Evolutionary conservation across 169 alveolate genomes (phyloP).

Genomic region (Plasmodium inui): DNA sequence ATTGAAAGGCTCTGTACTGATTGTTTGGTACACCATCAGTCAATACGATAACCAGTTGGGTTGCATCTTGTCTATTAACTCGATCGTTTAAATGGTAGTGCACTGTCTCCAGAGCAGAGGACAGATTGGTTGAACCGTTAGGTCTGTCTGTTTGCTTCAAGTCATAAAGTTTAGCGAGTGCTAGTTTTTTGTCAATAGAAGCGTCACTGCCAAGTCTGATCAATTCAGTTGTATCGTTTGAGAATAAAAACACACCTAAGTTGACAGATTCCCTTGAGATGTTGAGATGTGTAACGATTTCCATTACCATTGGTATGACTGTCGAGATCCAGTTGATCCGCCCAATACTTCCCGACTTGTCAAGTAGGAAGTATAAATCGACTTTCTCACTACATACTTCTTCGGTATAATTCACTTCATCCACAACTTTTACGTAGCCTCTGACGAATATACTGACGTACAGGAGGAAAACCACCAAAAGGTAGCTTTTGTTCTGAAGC

Average conservation of each 20-base stretch:
- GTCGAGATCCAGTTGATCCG: conserved; percentile 7
- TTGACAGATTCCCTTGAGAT: conserved; percentile 16
- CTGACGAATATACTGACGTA: conserved; percentile 2
- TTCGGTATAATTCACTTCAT: conserved; percentile 41
- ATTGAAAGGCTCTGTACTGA: neutral
- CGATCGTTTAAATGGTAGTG: neutral
- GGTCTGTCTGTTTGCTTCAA: neutral
- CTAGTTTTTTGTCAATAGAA: conserved; percentile 10
- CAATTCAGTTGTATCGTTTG: neutral
- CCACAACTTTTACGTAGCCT: neutral
- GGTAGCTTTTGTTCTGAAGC: conserved; percentile 14
- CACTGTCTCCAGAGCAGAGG: conserved; percentile 6
- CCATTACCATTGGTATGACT: conserved; percentile 11
- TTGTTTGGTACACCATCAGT: conserved; percentile 64
- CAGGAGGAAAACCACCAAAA: conserved; percentile 37
- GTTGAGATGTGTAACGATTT: neutral
- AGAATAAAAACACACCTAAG: conserved; percentile 2
- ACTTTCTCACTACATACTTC: conserved; percentile 57
- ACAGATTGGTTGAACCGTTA: conserved; percentile 22
- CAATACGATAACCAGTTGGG: conserved; percentile 31
- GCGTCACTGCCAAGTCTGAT: neutral
- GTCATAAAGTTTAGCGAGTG: neutral
- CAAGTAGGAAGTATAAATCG: conserved; percentile 46
- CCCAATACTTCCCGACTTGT: conserved; percentile 69
- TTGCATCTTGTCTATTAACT: conserved; percentile 15